Evolutionary conservation across 768 basidiomycete species (phyloP).

Genomic region (Daedalea quercina): DNA sequence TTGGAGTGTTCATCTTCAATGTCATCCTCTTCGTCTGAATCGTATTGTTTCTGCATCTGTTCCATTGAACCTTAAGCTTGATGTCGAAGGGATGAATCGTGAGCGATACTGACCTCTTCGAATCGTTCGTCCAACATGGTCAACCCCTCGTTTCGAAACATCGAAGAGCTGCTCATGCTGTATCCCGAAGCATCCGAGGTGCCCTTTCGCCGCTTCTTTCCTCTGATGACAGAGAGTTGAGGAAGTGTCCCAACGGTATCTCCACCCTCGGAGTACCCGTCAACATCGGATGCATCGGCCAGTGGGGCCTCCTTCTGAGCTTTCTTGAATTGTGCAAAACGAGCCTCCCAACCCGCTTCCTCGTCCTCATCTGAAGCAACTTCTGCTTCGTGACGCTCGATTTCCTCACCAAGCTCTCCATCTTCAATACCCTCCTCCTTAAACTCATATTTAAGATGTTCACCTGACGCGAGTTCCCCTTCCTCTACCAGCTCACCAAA

Average conservation of each 20-base stretch:
- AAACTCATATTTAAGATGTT: slow-evolving; percentile 64
- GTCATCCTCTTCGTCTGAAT: slow-evolving; percentile 45
- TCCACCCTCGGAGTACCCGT: slow-evolving; percentile 55
- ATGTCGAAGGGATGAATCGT: too few relatives aligned
- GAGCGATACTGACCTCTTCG: slow-evolving; percentile 60
- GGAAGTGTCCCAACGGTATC: slow-evolving; percentile 81
- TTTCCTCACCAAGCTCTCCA: slow-evolving; percentile 22
- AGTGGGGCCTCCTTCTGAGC: slow-evolving; percentile 24
- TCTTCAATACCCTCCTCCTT: slow-evolving; percentile 40
- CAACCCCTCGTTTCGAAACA: slow-evolving; percentile 88
- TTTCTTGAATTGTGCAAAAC: slow-evolving; percentile 76
- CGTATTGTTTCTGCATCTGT: slow-evolving; percentile 79
- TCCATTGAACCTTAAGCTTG: not conserved
- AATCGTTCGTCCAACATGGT: slow-evolving; percentile 89
- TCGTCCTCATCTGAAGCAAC: slow-evolving; percentile 14
- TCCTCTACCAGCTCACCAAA: slow-evolving; percentile 65
- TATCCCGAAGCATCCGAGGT: slow-evolving; percentile 87
- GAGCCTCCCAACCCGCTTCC: slow-evolving; percentile 63
- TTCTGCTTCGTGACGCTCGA: slow-evolving; percentile 16
- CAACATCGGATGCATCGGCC: slow-evolving; percentile 35
- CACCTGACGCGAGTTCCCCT: slow-evolving; percentile 60
- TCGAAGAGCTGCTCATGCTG: slow-evolving; percentile 95
- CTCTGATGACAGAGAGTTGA: slow-evolving; percentile 71
- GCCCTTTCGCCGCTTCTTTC: slow-evolving; percentile 65
- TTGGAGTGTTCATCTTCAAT: slow-evolving; percentile 32